A percentile compares a stretch with the other conserved stretches of the same genome.
These are phyloP conservation scores for Sugiyamaella chiloensis DNA, from an alignment of 805 yeast genomes.

Conservation along the genomic window DNA sequence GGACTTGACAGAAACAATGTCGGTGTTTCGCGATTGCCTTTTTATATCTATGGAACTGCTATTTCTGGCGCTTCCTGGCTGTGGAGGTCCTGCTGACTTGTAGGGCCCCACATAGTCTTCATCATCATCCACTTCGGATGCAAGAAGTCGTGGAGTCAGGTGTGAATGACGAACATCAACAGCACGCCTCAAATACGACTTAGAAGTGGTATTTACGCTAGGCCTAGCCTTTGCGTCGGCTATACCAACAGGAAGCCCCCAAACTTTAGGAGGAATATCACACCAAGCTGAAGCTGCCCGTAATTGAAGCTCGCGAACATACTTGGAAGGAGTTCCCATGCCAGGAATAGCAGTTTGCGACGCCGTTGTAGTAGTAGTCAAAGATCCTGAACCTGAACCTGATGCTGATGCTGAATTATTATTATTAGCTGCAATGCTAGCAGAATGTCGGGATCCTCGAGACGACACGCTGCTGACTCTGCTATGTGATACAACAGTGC, in stretches of 20 bases:
- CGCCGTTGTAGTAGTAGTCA: slow-evolving; percentile 12
- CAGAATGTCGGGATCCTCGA: slow-evolving; percentile 5
- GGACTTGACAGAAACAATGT: slow-evolving; percentile 5
- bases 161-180: slow-evolving; percentile 39
- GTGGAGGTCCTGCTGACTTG: background rate
- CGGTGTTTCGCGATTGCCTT: slow-evolving; percentile 1
- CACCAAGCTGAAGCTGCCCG: slow-evolving; percentile 30
- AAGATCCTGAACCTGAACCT: slow-evolving; percentile 7
- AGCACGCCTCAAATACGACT: slow-evolving; percentile 30
- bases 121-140: slow-evolving; percentile 70
- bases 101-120: slow-evolving; percentile 33
- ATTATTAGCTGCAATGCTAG: background rate
- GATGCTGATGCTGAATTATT: background rate
- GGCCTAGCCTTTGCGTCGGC: slow-evolving; percentile 14
- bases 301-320: slow-evolving; percentile 30
- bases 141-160: slow-evolving; percentile 58
- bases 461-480: slow-evolving; percentile 17
- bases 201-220: slow-evolving; percentile 1
- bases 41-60: slow-evolving; percentile 6
- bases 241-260: slow-evolving; percentile 33
- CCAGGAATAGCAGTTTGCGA: slow-evolving; percentile 25
- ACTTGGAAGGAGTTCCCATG: slow-evolving; percentile 32
- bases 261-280: slow-evolving; percentile 26
- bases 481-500: slow-evolving; percentile 7
- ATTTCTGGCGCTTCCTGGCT: slow-evolving; percentile 4